phyloP scores from a whole-genome alignment of 495 filamentous ascomycete genomes.

The Collariella sp. region DNA sequence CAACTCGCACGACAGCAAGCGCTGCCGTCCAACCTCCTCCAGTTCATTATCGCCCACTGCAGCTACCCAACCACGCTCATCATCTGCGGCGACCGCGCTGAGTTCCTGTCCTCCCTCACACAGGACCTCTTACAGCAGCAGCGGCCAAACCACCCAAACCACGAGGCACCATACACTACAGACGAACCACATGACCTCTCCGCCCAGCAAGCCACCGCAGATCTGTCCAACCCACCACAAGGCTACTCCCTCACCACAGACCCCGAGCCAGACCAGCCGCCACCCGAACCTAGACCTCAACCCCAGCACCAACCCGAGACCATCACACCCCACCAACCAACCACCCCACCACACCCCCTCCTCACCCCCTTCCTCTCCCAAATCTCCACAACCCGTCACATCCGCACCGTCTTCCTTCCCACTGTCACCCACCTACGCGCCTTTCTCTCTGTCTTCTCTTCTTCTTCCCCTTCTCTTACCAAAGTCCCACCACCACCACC shows the following conservation, averaged over 20 bases:
- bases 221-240: conserved; percentile 2
- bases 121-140: conserved; percentile 21
- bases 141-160: background rate
- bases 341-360: conserved; percentile 25
- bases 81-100: conserved; percentile 57
- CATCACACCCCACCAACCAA: background rate
- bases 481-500: conserved; percentile 11
- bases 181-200: background rate
- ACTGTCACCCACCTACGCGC: conserved; percentile 70
- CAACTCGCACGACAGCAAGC: conserved; percentile 22
- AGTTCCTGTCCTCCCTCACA: conserved; percentile 48
- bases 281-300: background rate
- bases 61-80: conserved; percentile 51
- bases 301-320: background rate
- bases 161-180: background rate
- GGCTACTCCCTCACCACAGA: background rate
- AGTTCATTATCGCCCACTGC: conserved; percentile 51
- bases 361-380: conserved; percentile 58
- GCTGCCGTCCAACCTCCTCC: conserved; percentile 52
- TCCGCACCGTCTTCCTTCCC: conserved; percentile 62
- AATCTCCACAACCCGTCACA: conserved; percentile 55
- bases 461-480: conserved; percentile 22
- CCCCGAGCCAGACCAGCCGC: background rate
- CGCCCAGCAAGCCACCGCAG: background rate
- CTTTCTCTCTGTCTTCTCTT: conserved; percentile 52